Conservation (phyloP, 2,329 filamentous ascomycete species). For the Stylonectria norvegica region DNA sequence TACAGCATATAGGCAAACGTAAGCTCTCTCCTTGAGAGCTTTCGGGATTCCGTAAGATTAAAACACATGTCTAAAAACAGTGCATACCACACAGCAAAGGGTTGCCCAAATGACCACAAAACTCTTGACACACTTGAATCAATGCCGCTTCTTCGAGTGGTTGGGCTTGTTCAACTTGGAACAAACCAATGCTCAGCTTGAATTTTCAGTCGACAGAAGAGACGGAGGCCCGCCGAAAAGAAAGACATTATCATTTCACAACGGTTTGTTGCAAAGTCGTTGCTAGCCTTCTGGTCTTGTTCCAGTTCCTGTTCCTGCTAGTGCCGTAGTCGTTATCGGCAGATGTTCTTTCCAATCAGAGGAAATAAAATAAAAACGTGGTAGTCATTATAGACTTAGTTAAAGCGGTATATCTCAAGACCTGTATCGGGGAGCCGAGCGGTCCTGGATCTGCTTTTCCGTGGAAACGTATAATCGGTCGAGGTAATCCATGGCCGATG, state of each 20-base stretch:
- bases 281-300: constrained; percentile 9
- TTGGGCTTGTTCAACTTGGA: constrained; percentile 17
- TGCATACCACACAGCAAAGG: constrained; percentile 5
- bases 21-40: neutral
- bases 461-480: constrained; percentile 79
- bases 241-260: constrained; percentile 32
- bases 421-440: constrained; percentile 40
- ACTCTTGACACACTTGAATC: constrained; percentile 26
- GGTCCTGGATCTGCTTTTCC: constrained; percentile 72
- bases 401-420: constrained; percentile 27
- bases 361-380: constrained; percentile 28
- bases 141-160: constrained; percentile 18
- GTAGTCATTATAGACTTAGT: constrained; percentile 22
- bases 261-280: constrained; percentile 19
- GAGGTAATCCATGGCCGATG: constrained; percentile 76
- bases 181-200: constrained; percentile 14
- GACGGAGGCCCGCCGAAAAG: constrained; percentile 16
- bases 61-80: neutral
- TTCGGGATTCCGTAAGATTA: neutral
- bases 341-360: constrained; percentile 20
- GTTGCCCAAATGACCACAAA: constrained; percentile 15
- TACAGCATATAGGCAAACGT: neutral
- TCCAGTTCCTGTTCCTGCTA: constrained; percentile 26
- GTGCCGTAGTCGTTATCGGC: constrained; percentile 27
- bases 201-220: constrained; percentile 11